Evolutionary conservation across 2,329 filamentous ascomycete species (phyloP).

Genomic region (Aspergillus puulaauensis): DNA sequence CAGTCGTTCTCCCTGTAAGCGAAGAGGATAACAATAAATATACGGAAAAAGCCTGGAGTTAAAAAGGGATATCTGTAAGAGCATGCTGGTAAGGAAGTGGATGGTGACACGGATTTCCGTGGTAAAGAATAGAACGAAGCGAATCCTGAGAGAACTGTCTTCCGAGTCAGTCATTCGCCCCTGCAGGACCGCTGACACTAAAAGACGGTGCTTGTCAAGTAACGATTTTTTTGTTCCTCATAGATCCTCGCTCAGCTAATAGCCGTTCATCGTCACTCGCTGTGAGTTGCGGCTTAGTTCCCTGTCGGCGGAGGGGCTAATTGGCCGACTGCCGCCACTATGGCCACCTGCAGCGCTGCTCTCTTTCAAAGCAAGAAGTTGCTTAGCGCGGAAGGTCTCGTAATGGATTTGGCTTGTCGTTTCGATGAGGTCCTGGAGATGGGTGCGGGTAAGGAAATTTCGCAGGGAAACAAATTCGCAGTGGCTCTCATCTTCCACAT

Average conservation of each 20-base stretch:
- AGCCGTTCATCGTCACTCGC: conserved; percentile 98
- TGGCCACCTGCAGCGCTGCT: conserved; percentile 79
- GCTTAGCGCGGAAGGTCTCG: conserved; percentile 99
- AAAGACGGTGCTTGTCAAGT: conserved; percentile 21
- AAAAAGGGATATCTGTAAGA: conserved; percentile 42
- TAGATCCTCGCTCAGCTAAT: conserved; percentile 56
- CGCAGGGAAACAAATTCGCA: conserved; percentile 99
- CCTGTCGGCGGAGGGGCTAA: conserved; percentile 90
- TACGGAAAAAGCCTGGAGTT: conserved; percentile 26
- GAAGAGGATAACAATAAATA: conserved; percentile 21
- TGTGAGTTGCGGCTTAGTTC: conserved; percentile 97
- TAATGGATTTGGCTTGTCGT: conserved; percentile 99
- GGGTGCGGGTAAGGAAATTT: conserved; percentile 97
- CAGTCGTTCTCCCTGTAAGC: conserved; percentile 19
- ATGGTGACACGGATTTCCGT: conserved; percentile 22
- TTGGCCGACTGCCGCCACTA: conserved; percentile 75
- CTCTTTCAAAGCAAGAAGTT: conserved; percentile 96
- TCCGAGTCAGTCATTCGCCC: conserved; percentile 15
- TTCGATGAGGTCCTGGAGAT: conserved; percentile 98
- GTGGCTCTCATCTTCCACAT: conserved; percentile 98
- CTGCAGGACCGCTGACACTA: conserved; percentile 16
- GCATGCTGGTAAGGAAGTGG: conserved; percentile 32
- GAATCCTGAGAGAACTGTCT: conserved; percentile 16
- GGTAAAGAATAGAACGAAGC: conserved; percentile 13
- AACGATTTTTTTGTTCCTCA: conserved; percentile 17